Evolutionary conservation across 2,329 filamentous ascomycete genomes (phyloP), one percentile per base, ranked within the genome.

Genomic region (Claviceps capensis): DNA sequence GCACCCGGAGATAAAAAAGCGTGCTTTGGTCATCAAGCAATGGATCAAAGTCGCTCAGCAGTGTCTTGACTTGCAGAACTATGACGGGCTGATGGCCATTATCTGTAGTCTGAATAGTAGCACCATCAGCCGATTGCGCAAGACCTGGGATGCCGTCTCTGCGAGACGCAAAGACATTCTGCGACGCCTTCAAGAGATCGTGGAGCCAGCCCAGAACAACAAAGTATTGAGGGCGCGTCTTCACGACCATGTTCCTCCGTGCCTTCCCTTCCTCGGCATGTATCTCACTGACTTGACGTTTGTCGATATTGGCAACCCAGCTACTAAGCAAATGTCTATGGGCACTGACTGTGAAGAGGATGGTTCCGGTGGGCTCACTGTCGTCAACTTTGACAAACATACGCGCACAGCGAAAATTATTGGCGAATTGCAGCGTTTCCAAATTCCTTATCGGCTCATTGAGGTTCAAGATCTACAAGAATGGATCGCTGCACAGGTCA

Each of bases 311-410:
- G 93, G 93, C 55, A 97, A 97, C 66, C 86, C 87, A 37, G 81
- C 88, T 5, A 90, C 85, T 2, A 88, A 91, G 61, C 84, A 85
- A 60, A 78, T 95, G 19, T 67, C 67, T 5, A 64, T 72, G 3
- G 68, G 68, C 23, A 59, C 59, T 22, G 66, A 76, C 64, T 72
- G 74, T 6, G 72, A 74, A 14, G 79, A 86, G n/a, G 77, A 82
- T 34, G 76, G 81, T 37, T 76, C 82, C 14, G 77, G 79, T 16
- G 78, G 81, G 26, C 77, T 88, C 61, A 81, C 82, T 0, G 87
- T 97, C 36, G 88, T 98, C 75, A 98, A 98, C 69, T 97, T 96
- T 61, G 91, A 97, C 74, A 97, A 97, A 71, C 89, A 97, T 65
- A 86, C 83, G 61, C 88, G 89, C 59, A 97, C 90, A 2, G 90